phyloP scores from a whole-genome alignment of 176 grass and related monocot species.

The Phoenix dactylifera region DNA sequence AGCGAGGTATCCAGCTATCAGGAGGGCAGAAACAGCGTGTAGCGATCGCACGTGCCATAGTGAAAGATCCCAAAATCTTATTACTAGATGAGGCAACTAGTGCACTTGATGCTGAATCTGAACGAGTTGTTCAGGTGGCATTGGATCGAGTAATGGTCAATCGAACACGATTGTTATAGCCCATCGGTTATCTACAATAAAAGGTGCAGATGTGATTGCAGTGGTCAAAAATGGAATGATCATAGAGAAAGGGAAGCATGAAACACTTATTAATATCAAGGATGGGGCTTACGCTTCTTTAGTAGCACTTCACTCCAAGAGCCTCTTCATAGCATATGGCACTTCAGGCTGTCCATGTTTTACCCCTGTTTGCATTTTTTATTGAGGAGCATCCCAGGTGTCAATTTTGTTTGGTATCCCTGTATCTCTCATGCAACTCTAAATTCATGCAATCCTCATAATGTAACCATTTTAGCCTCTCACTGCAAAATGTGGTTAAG shows the following conservation, averaged over 20 bases:
- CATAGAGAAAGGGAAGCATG: slow-evolving; percentile 91
- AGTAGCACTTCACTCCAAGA: slow-evolving; percentile 71
- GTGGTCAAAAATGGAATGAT: slow-evolving; percentile 79
- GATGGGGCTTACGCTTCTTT: slow-evolving; percentile 94
- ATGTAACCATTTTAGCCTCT: too few species aligned
- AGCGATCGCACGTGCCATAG: slow-evolving; percentile 76
- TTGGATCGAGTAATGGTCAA: slow-evolving; percentile 74
- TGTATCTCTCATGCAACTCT: too few species aligned
- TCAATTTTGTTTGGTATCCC: too few species aligned
- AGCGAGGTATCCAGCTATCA: slow-evolving; percentile 74
- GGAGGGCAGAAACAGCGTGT: slow-evolving; percentile 93
- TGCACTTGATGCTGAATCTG: slow-evolving; percentile 93
- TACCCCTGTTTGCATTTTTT: background rate
- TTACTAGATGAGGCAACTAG: slow-evolving; percentile 93
- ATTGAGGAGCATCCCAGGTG: background rate
- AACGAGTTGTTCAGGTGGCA: slow-evolving; percentile 79
- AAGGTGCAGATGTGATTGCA: slow-evolving; percentile 57
- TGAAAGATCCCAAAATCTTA: slow-evolving; percentile 76
- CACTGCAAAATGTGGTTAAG: too few species aligned
- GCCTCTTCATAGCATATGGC: slow-evolving; percentile 16
- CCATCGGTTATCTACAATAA: slow-evolving; percentile 76
- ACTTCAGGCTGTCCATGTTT: background rate
- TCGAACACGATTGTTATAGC: slow-evolving; percentile 82
- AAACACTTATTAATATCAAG: slow-evolving; percentile 79
- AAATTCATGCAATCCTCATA: too few species aligned